Evolutionary conservation across 768 basidiomycete species (phyloP).

Genomic region (Rubroboletus satanas): DNA sequence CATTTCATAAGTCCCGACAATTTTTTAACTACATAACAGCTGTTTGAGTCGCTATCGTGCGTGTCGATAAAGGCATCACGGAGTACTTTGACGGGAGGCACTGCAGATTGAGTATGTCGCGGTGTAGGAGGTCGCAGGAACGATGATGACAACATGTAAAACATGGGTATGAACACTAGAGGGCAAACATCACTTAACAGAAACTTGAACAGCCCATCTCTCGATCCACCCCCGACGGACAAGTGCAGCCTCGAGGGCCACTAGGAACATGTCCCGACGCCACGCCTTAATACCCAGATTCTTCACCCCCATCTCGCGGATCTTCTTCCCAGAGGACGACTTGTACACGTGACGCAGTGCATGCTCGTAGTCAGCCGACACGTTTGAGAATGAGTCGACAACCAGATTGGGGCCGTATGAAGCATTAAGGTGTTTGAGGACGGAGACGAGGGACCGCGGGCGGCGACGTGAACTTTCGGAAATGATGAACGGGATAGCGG

Average conservation of each 20-base stretch:
- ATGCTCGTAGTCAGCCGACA: slow-evolving; percentile 35
- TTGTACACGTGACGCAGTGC: slow-evolving; percentile 8
- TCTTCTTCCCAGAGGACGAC: slow-evolving; percentile 5
- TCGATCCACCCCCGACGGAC: slow-evolving; percentile 41
- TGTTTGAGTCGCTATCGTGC: background rate
- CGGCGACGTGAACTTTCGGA: slow-evolving; percentile 34
- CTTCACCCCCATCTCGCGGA: slow-evolving; percentile 10
- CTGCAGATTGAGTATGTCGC: too few species aligned
- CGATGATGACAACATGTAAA: background rate
- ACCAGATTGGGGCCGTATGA: slow-evolving; percentile 19
- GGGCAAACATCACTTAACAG: slow-evolving; percentile 9
- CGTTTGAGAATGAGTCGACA: slow-evolving; percentile 37
- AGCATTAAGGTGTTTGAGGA: slow-evolving; percentile 36
- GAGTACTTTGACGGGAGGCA: background rate
- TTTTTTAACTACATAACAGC: background rate
- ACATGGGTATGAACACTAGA: background rate
- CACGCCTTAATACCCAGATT: slow-evolving; percentile 35
- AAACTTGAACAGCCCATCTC: slow-evolving; percentile 42
- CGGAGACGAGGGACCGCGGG: slow-evolving; percentile 34
- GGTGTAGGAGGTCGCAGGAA: too few species aligned
- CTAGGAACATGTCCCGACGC: slow-evolving; percentile 45
- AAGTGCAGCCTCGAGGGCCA: slow-evolving; percentile 52
- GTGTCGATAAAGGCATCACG: background rate
- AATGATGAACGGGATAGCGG: slow-evolving; percentile 42
- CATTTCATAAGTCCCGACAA: background rate